Evolutionary conservation across 805 yeast species (phyloP), one percentile per base, ranked within the genome.

Genomic region (Metschnikowia cerradonensis): DNA sequence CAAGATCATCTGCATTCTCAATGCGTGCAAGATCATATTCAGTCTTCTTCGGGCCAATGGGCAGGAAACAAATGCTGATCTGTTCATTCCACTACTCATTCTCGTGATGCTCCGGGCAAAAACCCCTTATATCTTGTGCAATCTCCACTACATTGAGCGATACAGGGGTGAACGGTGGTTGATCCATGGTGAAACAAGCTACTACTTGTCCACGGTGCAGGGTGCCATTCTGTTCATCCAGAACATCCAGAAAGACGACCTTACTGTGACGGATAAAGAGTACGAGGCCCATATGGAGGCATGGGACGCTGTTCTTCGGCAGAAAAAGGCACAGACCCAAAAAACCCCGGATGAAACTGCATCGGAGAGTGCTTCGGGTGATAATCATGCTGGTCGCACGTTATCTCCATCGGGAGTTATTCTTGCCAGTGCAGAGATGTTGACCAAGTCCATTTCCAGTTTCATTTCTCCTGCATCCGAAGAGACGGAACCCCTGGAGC

Each of bases 11-110:
- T 94, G 98, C 65, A 76, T 94, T 2, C 75, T 94, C 54, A 95
- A 94, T 68, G 83, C 94, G 48, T 92, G 97, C 63, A 92, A 92
- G 67, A 91, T 94, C 19, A 85, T 95, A 5, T 91, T 90, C 73
- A 95, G 96, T 10, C 76, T 89, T 51, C 79, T 95, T 43, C 83
- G 90, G 54, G 88, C 83, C 53, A 76, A 82, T 48, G 86, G 83
- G 52, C 72, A 75, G 46, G 92, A 88, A 58, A 71, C 78, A 7
- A 91, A 90, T 58, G 99, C 99, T 0, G 99, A 94, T 68, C 82
- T 88, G 36, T 94, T 94, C 67, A 78, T 94, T n/a, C 99, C 99
- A 0, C 65, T 92, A 39, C 71, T 94, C 47, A 90, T 94, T 23
- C 85, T 83, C 58, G 86, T 92, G 10, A 79, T 91, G 1, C 66